phyloP scores from a whole-genome alignment of 164 flowering plant genomes.

The Berberis vulgaris region DNA sequence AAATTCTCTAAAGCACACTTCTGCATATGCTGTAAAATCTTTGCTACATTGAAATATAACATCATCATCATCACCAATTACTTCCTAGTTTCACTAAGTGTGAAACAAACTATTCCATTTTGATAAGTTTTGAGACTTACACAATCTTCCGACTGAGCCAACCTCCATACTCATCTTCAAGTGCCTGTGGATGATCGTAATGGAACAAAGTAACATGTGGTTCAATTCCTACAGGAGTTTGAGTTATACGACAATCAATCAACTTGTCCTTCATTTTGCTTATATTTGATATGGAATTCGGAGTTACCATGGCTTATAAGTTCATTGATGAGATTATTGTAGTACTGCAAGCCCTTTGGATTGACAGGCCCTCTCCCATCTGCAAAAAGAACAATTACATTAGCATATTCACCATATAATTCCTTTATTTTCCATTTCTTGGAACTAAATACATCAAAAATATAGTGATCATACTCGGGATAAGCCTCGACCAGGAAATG shows the following conservation, averaged over 20 bases:
- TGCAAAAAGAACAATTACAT: slow-evolving; percentile 11
- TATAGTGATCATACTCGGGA: slow-evolving; percentile 7
- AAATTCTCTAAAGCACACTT: slow-evolving; percentile 8
- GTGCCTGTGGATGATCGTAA: slow-evolving; percentile 58
- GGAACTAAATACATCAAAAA: no score
- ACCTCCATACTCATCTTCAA: slow-evolving; percentile 77
- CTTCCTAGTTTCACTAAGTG: no score
- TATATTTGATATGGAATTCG: background rate
- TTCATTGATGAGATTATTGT: slow-evolving; percentile 64
- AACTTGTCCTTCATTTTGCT: background rate
- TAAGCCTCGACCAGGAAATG: slow-evolving; percentile 18
- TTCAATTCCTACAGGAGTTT: slow-evolving; percentile 41
- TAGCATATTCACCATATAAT: no score
- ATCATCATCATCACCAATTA: background rate
- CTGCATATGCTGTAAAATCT: slow-evolving; percentile 60
- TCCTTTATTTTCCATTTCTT: background rate
- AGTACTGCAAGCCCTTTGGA: slow-evolving; percentile 55
- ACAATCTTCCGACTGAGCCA: slow-evolving; percentile 51
- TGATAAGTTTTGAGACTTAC: slow-evolving; percentile 17
- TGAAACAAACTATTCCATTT: background rate
- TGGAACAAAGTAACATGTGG: slow-evolving; percentile 55
- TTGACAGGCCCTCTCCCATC: slow-evolving; percentile 73
- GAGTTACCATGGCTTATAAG: slow-evolving; percentile 36
- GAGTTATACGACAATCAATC: background rate
- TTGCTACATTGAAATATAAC: slow-evolving; percentile 22